These are phyloP conservation scores for Arthrobotrys megalospora DNA, from an alignment of 2,329 filamentous ascomycete species.

Conservation along the genomic window DNA sequence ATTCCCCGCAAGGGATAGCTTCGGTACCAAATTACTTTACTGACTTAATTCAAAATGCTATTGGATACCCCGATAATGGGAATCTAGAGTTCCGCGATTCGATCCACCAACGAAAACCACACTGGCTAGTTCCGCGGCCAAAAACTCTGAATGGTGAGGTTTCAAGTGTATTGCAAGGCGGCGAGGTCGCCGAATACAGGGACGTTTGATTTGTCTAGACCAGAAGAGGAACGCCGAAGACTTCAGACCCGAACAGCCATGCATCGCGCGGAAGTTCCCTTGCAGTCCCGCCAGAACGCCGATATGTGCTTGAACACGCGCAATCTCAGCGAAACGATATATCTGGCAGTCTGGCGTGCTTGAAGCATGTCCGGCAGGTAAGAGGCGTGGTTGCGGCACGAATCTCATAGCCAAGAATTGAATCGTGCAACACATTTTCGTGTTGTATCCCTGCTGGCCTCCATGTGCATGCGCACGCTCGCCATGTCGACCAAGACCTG, in stretches of 20 bases:
- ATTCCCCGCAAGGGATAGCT: background rate
- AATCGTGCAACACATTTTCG: background rate
- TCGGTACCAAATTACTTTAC: background rate
- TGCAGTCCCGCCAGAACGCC: conserved; percentile 3
- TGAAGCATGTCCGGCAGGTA: background rate
- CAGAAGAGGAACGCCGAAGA: conserved; percentile 13
- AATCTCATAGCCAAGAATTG: too few relatives aligned
- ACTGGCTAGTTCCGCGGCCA: background rate
- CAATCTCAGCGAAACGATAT: background rate
- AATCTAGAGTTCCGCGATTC: background rate
- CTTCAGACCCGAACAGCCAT: background rate
- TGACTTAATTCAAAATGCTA: background rate
- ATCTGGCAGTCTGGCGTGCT: background rate
- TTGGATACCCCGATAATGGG: background rate
- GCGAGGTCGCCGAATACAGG: conserved; percentile 30
- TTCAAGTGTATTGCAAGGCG: background rate
- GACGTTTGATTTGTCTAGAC: conserved; percentile 6
- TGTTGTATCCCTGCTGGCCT: too few relatives aligned
- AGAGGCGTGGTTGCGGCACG: too few relatives aligned
- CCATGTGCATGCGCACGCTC: too few relatives aligned
- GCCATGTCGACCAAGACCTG: too few relatives aligned
- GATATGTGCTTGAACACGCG: conserved; percentile 4
- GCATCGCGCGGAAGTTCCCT: conserved; percentile 1
- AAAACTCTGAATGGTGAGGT: conserved; percentile 7
- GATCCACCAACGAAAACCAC: background rate